phyloP scores from a whole-genome alignment of 805 yeast species.

The Diddensiella santjacobensis region DNA sequence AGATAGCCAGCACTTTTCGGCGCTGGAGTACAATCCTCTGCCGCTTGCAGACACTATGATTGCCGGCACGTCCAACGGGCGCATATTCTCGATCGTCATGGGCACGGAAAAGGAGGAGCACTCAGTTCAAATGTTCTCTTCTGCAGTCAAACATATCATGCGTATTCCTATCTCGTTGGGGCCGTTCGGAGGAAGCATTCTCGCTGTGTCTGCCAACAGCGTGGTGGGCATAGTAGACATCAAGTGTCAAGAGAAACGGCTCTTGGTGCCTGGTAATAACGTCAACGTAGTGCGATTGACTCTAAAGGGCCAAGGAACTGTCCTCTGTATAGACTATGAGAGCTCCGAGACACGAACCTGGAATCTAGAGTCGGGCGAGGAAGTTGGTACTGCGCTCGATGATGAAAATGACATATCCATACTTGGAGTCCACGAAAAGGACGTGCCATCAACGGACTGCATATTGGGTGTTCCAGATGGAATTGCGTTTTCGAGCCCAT shows the following conservation, averaged over 20 bases:
- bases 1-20: not conserved
- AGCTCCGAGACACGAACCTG: constrained; percentile 15
- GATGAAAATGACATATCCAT: not conserved
- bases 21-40: not conserved
- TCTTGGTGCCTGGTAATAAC: constrained; percentile 17
- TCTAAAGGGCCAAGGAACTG: not conserved
- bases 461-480: not conserved
- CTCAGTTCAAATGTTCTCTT: constrained; percentile 5
- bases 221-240: constrained; percentile 13
- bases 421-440: not conserved
- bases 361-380: constrained; percentile 12
- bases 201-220: constrained; percentile 14
- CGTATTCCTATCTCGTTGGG: constrained; percentile 4
- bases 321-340: constrained; percentile 11
- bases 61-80: constrained; percentile 10
- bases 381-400: not conserved
- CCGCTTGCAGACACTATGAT: not conserved
- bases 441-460: not conserved
- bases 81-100: constrained; percentile 1
- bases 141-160: constrained; percentile 7
- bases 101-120: not conserved
- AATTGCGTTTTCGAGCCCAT: not conserved
- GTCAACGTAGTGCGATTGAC: constrained; percentile 3
- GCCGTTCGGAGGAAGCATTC: not conserved
- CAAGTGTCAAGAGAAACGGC: constrained; percentile 1